Conservation (phyloP, 2,329 filamentous ascomycete species). For the Fusarium sp. region DNA sequence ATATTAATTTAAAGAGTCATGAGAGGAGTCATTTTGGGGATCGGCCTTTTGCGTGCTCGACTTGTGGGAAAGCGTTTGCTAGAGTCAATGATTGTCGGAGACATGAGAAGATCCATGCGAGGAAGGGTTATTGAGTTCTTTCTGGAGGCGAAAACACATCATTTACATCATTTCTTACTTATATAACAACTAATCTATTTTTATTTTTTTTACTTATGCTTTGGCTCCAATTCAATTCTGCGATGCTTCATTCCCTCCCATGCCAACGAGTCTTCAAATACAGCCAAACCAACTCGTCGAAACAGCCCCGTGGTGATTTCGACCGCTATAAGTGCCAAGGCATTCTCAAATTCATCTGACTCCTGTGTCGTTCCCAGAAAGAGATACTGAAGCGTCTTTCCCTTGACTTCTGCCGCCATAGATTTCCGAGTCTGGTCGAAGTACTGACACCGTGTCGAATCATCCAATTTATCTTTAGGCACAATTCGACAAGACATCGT, state of each 20-base stretch:
- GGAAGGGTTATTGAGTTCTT: not conserved
- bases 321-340: not conserved
- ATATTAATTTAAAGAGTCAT: not conserved
- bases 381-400: not conserved
- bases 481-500: not conserved
- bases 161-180: not conserved
- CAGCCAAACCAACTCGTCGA: not conserved
- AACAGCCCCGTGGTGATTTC: accelerated
- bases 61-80: not conserved
- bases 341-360: accelerated
- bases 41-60: not conserved
- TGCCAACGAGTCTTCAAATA: accelerated
- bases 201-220: not conserved
- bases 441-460: accelerated
- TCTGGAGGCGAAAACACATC: too few species aligned
- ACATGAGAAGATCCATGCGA: slow-evolving; percentile 20
- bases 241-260: accelerated
- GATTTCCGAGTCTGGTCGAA: not conserved
- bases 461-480: accelerated
- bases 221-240: not conserved
- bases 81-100: slow-evolving; percentile 5
- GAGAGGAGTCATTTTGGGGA: slow-evolving; percentile 12
- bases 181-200: not conserved
- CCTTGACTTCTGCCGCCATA: accelerated
- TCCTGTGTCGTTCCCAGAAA: accelerated